Base-by-base conservation (phyloP, 768 basidiomycete genomes). In the Boletus speciosus region DNA sequence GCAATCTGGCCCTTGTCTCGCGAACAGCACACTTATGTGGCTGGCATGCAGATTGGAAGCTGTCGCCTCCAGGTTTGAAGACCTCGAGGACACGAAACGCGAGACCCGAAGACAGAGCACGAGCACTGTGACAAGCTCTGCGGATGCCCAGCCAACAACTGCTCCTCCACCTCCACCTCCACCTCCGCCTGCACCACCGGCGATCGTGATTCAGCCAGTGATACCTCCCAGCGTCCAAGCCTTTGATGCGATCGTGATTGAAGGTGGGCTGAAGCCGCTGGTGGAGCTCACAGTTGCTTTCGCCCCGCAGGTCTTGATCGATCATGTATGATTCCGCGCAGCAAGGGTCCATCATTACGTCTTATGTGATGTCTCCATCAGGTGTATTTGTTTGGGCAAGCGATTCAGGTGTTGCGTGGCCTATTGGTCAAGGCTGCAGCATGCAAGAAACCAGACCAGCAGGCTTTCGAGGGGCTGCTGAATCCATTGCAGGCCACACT, bases 1-100 rank as follows among this genome's bases (percentile, higher is more conserved):
- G 77, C n/a, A 23, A 10, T 31, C 44, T 45, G 39, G 45, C 34
- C 58, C 38, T 14, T 21, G 51, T 59, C 36, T 54, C 52, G 34
- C 47, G 21, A 21, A 55, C 39, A 42, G 45, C 15, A 43, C 31
- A 44, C 37, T 51, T 49, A 61, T 29, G 15, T 6, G 10, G 14
- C 35, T 39, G 39, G 38, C n/a, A 19, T 32, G 31, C 65, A 94
- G 94, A 59, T 81, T 93, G 47, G 90, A 95, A 78, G 97, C 97
- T 25, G 91, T 93, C 9, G 94, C 93, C 6, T 91, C 90, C 41
- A 84, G 97, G 34, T 82, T 99, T 35, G 97, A 99, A 72, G 97
- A 99, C 66, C 76, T 99, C 42, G 97, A 98, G 68, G 76, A 80
- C 38, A 41, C 56, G 64, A 68, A 38, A 52, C 49, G 56, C 49